A percentile compares a stretch with the other conserved stretches of the same genome.
These are phyloP conservation scores for Ophiognomonia clavigignenti-juglandacearum DNA, from an alignment of 2,329 filamentous ascomycete genomes.

Conservation along the genomic window DNA sequence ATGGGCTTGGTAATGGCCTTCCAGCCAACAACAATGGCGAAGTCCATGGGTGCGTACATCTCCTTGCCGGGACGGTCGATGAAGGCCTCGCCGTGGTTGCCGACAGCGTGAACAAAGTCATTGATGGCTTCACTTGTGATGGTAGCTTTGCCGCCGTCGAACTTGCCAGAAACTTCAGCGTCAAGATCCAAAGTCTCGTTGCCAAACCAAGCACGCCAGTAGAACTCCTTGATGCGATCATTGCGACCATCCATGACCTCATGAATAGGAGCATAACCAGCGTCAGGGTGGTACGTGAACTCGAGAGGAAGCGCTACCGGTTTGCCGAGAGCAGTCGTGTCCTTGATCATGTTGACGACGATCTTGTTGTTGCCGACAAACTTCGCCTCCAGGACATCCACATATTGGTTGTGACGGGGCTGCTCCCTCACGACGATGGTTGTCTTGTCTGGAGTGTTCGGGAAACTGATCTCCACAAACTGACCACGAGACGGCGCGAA, in stretches of 20 bases:
- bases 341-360: constrained; percentile 84
- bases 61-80: constrained; percentile 93
- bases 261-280: constrained; percentile 93
- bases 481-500: constrained; percentile 82
- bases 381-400: constrained; percentile 84
- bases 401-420: constrained; percentile 76
- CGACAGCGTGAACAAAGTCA: constrained; percentile 97
- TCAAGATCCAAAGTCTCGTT: constrained; percentile 80
- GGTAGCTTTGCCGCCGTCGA: constrained; percentile 81
- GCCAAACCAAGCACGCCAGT: constrained; percentile 97
- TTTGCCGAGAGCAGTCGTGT: constrained; percentile 78
- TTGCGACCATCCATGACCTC: constrained; percentile 96
- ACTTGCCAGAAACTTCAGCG: constrained; percentile 76
- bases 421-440: constrained; percentile 85
- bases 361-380: constrained; percentile 74
- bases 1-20: constrained; percentile 99
- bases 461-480: constrained; percentile 80
- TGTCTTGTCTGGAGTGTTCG: constrained; percentile 78
- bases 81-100: constrained; percentile 95
- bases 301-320: constrained; percentile 78
- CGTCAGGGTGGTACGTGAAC: constrained; percentile 92
- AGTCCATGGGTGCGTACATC: constrained; percentile 96
- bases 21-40: constrained; percentile 96
- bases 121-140: constrained; percentile 93
- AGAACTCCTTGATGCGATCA: constrained; percentile 98